Conservation (phyloP, 2,329 filamentous ascomycete genomes). For the Diaporthe vexans region DNA sequence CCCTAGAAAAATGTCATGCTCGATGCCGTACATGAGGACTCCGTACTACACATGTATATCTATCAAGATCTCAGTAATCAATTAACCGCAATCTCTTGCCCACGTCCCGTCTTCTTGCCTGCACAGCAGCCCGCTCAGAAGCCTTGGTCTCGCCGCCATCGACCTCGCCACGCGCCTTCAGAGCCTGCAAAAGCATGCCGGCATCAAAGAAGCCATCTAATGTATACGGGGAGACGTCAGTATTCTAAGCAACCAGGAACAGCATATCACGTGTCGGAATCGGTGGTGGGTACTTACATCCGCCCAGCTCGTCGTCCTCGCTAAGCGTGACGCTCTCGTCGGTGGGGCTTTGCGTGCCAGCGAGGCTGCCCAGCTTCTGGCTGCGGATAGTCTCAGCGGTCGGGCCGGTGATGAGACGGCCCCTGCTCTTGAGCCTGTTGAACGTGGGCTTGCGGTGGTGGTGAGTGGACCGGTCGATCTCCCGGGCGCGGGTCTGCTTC, state of each 20-base stretch:
- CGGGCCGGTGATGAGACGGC: constrained; percentile 75
- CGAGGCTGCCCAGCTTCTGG: constrained; percentile 48
- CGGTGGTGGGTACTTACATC: constrained; percentile 77
- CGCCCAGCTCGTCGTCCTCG: constrained; percentile 90
- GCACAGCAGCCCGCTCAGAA: constrained; percentile 71
- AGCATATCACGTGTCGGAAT: not conserved
- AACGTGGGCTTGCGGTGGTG: constrained; percentile 48
- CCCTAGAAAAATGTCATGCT: not conserved
- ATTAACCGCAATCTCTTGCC: constrained; percentile 80
- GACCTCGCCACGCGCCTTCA: constrained; percentile 78
- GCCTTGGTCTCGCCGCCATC: constrained; percentile 66
- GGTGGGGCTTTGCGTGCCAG: constrained; percentile 68
- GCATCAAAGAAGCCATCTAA: constrained; percentile 98
- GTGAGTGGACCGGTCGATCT: constrained; percentile 59
- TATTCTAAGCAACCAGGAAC: not conserved
- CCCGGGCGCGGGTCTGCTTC: constrained; percentile 66
- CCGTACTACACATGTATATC: too few species aligned
- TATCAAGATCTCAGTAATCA: constrained; percentile 69
- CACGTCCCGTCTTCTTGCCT: constrained; percentile 74
- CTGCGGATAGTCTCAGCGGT: constrained; percentile 59
- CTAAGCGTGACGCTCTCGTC: constrained; percentile 81
- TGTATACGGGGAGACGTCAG: constrained; percentile 46
- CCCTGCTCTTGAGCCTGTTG: constrained; percentile 76
- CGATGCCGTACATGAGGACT: not conserved
- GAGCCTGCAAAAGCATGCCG: constrained; percentile 90